These are phyloP conservation scores for Rhodotorula graminis DNA, from an alignment of 768 basidiomycete genomes.

Conservation along the genomic window DNA sequence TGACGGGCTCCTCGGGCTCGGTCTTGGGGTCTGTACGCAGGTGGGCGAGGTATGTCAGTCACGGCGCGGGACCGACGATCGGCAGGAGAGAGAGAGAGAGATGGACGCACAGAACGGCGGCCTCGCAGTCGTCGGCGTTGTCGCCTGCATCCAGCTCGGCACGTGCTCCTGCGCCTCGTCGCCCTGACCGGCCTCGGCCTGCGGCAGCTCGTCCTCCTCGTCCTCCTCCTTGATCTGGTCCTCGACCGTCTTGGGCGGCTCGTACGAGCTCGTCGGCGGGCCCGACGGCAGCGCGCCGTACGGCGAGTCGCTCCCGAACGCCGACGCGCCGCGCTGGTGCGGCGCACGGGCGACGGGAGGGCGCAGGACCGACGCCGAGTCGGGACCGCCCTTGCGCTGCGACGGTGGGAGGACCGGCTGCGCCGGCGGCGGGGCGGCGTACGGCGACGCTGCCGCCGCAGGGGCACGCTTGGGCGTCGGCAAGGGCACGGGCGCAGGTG, in stretches of 20 bases:
- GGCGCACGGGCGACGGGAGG: conserved; percentile 23
- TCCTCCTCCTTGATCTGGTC: conserved; percentile 28
- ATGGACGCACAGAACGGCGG: neutral
- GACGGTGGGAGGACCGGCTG: conserved; percentile 10
- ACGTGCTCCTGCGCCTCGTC: conserved; percentile 13
- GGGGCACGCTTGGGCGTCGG: no score
- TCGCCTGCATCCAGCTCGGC: conserved; percentile 33
- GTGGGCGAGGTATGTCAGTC: neutral
- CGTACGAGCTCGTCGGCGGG: conserved; percentile 18
- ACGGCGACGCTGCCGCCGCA: neutral
- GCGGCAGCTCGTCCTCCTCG: conserved; percentile 15
- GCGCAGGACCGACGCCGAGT: neutral
- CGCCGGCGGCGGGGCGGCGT: neutral
- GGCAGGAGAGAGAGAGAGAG: neutral
- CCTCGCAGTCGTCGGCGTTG: neutral
- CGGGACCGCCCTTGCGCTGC: conserved; percentile 6
- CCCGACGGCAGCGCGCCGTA: conserved; percentile 26
- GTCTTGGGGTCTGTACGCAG: neutral
- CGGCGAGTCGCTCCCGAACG: conserved; percentile 30
- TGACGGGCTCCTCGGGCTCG: neutral
- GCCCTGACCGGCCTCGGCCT: neutral
- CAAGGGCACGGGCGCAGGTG: neutral
- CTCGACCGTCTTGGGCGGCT: conserved; percentile 12
- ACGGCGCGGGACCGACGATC: no score
- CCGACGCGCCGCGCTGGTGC: conserved; percentile 29